Conservation (phyloP, 2,329 filamentous ascomycete genomes). For the Penicillium italicum region DNA sequence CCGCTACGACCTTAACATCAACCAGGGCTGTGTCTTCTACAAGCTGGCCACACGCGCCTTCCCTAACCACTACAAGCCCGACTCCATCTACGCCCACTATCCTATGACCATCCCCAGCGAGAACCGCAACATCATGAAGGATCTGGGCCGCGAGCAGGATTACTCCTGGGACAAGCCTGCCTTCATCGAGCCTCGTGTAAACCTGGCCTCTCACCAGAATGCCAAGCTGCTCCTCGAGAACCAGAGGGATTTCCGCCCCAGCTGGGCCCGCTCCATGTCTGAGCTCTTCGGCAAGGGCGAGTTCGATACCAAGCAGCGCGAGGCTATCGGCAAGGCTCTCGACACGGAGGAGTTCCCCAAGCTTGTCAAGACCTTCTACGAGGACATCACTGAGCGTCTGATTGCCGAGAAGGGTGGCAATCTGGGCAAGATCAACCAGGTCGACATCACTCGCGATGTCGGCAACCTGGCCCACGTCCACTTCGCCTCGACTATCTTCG, state of each 20-base stretch:
- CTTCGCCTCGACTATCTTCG: slow-evolving; percentile 54
- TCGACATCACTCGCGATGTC: slow-evolving; percentile 64
- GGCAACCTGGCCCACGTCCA: slow-evolving; percentile 55
- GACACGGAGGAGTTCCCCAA: slow-evolving; percentile 60
- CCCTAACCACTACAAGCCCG: slow-evolving; percentile 71
- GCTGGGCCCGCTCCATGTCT: slow-evolving; percentile 62
- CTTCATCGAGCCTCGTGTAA: slow-evolving; percentile 49
- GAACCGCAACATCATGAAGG: slow-evolving; percentile 66
- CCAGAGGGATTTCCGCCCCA: slow-evolving; percentile 59
- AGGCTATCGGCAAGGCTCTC: slow-evolving; percentile 56
- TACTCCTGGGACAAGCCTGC: slow-evolving; percentile 67
- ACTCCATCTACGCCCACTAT: slow-evolving; percentile 79
- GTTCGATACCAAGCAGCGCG: slow-evolving; percentile 50
- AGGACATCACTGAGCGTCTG: slow-evolving; percentile 58
- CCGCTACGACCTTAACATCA: slow-evolving; percentile 67
- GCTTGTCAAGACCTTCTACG: slow-evolving; percentile 65
- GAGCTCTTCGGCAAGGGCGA: slow-evolving; percentile 59
- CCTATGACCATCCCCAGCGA: slow-evolving; percentile 68
- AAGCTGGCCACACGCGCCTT: slow-evolving; percentile 78
- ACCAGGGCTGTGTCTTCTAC: slow-evolving; percentile 81
- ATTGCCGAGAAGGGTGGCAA: slow-evolving; percentile 63
- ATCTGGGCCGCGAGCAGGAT: slow-evolving; percentile 62
- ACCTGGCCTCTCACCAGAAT: slow-evolving; percentile 59
- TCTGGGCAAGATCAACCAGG: slow-evolving; percentile 59
- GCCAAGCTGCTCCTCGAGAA: slow-evolving; percentile 62